Base-by-base conservation (phyloP, 2,329 filamentous ascomycete species). In the Xylariaceae sp. region DNA sequence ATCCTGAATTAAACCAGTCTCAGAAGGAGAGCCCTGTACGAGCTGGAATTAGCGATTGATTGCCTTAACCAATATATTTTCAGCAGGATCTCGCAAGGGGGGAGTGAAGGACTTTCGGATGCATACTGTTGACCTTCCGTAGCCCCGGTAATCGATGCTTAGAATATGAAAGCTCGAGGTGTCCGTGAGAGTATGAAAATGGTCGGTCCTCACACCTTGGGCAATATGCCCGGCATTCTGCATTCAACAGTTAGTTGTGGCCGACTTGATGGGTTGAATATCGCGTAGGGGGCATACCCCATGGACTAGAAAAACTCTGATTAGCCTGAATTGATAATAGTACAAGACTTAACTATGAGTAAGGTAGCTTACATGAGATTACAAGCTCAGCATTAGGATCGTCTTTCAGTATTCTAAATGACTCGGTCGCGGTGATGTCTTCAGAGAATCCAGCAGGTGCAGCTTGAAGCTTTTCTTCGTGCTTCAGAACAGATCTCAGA, bases 101-200 rank as follows among this genome's bases (percentile, higher is more conserved):
- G 7, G 14, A 8, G 4, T 2, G 5, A 44, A 40, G 31, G 16
- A 19, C 21, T 6, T 19, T 17, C 6, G 6, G 14, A 21, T 7
- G n/a, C 43, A 1, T 52, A 61, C 58, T 0, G 87, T 91, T 7
- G 90, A 95, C 34, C 85, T 82, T 1, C 92, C 93, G 66, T 91
- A 97, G 6, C 93, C 93, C 16, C 93, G 89, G 74, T 97, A 97
- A 78, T 96, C 92, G 67, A 96, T 87, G 34, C 91, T 85, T n/a
- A 97, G 79, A 40, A 96, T 84, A 70, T 97, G 93, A 52, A 92
- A 87, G 0, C 82, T 83, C 2, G 89, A 89, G 2, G 87, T 86
- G 49, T 89, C 84, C 3, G 92, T 86, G 37, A 96, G 78, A 40
- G 87, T 82, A 65, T 92, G 91, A 72, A 96, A 96, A 54, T 87